Base-by-base conservation (phyloP, 1,284 basidiomycete genomes). In the Cryptococcus deneoformans region DNA sequence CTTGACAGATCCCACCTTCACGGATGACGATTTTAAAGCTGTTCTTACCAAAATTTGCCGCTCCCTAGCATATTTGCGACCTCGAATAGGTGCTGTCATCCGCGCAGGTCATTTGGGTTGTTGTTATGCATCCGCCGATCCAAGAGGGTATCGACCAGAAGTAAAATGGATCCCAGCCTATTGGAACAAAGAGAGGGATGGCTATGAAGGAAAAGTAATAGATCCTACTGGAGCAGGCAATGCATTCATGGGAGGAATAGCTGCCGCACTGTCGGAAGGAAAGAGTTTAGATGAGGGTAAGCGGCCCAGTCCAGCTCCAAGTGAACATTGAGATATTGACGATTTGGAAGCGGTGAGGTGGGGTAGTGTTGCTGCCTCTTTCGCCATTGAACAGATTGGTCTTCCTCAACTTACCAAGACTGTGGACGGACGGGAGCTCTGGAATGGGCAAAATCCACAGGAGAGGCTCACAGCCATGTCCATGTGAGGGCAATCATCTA, bases 211-310 rank as follows among this genome's bases (percentile, higher is more conserved):
- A 10, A 60, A 55, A 44, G 68, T 76, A 4, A 66, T 73, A 1
- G 75, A 77, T 56, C 75, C 74, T 6, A 77, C 76, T 1, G 76
- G 76, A 1, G 73, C 71, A 0, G 76, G 76, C 1, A 77, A 77
- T 57, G 70, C 71, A 24, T 75, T 77, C 58, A 69, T 76, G 66
- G 76, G 76, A 10, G 76, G 70, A 1, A 51, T 76, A 4, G 63
- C 66, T 42, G 74, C 75, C 4, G 76, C 70, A 2, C 57, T 76
- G 38, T 56, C 66, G 45, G 57, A 59, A 49, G 72, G 67, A 16
- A 55, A 63, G 42, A 58, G 56, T 43, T 46, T 77, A 12, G 52
- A 64, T 10, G 62, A 71, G 48, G 72, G 74, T 76, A 49, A 52
- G 73, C 64, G 42, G 6, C 3, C 2, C 4, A 48, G 4, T 34